Conservation (phyloP, 139 green algal species). For the Closterium sp. region DNA sequence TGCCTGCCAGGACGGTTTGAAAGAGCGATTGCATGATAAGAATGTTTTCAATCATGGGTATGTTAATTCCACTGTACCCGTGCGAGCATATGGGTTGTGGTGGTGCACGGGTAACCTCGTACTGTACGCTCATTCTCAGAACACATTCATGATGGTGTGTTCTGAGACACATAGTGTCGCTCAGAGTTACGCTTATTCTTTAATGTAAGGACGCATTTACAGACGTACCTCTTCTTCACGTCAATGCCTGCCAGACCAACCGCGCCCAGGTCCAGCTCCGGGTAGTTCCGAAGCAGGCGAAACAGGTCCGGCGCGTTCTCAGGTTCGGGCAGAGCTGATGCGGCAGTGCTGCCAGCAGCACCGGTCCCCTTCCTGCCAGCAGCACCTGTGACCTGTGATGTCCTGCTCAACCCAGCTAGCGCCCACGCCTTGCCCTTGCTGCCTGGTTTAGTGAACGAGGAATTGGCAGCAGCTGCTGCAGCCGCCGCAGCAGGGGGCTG, state of each 20-base stretch:
- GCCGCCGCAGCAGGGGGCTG: not conserved
- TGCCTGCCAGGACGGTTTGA: constrained; percentile 3
- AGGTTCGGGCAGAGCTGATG: not conserved
- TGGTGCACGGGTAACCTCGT: constrained; percentile 9
- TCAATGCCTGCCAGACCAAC: constrained; percentile 30
- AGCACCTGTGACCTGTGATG: not conserved
- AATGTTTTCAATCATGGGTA: too few species aligned
- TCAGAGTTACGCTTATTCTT: too few species aligned
- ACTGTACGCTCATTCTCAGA: constrained; percentile 22
- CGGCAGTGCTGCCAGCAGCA: not conserved
- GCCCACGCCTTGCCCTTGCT: not conserved
- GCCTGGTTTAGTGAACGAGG: not conserved
- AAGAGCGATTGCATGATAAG: too few species aligned
- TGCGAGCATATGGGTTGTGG: too few species aligned
- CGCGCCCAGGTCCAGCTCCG: constrained; percentile 30
- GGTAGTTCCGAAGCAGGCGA: constrained; percentile 41
- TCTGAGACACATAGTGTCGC: constrained; percentile 8
- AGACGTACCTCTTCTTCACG: constrained; percentile 16
- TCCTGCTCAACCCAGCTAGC: not conserved
- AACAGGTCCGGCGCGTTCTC: constrained; percentile 30
- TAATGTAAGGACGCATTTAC: not conserved
- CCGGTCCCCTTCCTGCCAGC: not conserved
- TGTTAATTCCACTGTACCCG: too few species aligned
- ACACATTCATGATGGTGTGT: constrained; percentile 19
- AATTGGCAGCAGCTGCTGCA: not conserved